Percentiles rank a stretch among this genome's conserved stretches.
Conservation (phyloP, 2,329 filamentous ascomycete genomes). For the Zymoseptoria brevis region DNA sequence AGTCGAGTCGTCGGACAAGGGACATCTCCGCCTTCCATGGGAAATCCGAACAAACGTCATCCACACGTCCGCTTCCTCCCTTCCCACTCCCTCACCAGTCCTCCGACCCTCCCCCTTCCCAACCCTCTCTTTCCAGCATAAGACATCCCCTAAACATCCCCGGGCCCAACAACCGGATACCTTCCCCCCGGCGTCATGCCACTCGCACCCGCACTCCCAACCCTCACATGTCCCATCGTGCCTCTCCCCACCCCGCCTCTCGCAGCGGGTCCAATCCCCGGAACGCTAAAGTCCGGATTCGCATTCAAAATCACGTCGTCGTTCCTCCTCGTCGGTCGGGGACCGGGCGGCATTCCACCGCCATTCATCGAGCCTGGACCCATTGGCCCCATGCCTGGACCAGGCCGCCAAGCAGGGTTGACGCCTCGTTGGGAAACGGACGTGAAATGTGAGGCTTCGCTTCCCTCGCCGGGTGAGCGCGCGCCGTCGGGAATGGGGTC, state of each 20-base stretch:
- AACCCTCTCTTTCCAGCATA: too few relatives aligned
- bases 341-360: slow-evolving; percentile 7
- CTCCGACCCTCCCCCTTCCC: background rate
- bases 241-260: slow-evolving; percentile 23
- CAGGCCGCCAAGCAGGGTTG: slow-evolving; percentile 75
- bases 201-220: slow-evolving; percentile 2
- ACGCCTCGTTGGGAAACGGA: slow-evolving; percentile 81
- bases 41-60: background rate
- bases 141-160: background rate
- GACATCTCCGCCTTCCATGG: background rate
- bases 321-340: slow-evolving; percentile 39
- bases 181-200: slow-evolving; percentile 26
- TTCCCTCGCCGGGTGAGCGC: slow-evolving; percentile 55
- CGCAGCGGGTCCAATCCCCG: slow-evolving; percentile 35
- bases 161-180: slow-evolving; percentile 18
- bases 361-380: slow-evolving; percentile 6
- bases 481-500: slow-evolving; percentile 57
- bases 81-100: background rate
- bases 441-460: slow-evolving; percentile 78
- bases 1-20: too few relatives aligned
- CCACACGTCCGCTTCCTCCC: background rate
- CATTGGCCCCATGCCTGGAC: slow-evolving; percentile 12
- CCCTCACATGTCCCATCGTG: background rate
- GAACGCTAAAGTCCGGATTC: slow-evolving; percentile 81
- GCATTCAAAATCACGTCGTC: slow-evolving; percentile 67